Conservation (phyloP, 345 rosid genomes). For the Eucalyptus regnans region DNA sequence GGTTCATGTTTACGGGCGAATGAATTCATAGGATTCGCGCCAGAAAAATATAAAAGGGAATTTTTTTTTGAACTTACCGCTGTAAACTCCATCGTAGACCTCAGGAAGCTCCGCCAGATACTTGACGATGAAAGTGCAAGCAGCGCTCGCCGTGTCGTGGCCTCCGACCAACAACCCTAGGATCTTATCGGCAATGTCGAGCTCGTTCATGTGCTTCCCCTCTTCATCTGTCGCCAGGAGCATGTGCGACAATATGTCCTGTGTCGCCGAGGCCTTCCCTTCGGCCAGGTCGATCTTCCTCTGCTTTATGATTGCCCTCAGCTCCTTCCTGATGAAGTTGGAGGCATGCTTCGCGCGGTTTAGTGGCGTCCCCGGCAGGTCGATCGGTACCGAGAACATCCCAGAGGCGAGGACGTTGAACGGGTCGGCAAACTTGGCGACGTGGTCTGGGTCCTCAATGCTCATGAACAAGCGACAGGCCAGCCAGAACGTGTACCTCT, state of each 20-base stretch:
- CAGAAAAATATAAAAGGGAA: background rate
- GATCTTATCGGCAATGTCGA: slow-evolving; percentile 7
- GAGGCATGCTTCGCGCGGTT: background rate
- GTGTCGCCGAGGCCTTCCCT: slow-evolving; percentile 1
- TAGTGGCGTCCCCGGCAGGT: slow-evolving; percentile 3
- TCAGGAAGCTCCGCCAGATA: slow-evolving; percentile 6
- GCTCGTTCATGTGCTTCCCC: slow-evolving; percentile 8
- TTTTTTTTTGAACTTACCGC: background rate
- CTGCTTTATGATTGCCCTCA: slow-evolving; percentile 1
- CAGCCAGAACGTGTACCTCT: slow-evolving; percentile 7
- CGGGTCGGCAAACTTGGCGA: slow-evolving; percentile 3
- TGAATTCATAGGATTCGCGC: background rate
- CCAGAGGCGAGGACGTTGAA: slow-evolving; percentile 3
- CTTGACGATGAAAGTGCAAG: slow-evolving; percentile 8
- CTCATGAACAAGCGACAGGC: slow-evolving; percentile 3
- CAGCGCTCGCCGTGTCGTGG: slow-evolving; percentile 9
- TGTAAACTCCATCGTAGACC: slow-evolving; percentile 1
- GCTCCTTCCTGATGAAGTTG: slow-evolving; percentile 6
- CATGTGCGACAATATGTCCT: slow-evolving; percentile 9
- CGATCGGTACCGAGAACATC: slow-evolving; percentile 3
- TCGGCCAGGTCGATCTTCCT: slow-evolving; percentile 2
- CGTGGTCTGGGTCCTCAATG: slow-evolving; percentile 1
- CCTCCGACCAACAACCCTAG: slow-evolving; percentile 3
- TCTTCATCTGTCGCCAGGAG: slow-evolving; percentile 4
- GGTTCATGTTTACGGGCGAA: background rate